Conservation (phyloP, 805 yeast species). For the Teunomyces lycoperdinae region DNA sequence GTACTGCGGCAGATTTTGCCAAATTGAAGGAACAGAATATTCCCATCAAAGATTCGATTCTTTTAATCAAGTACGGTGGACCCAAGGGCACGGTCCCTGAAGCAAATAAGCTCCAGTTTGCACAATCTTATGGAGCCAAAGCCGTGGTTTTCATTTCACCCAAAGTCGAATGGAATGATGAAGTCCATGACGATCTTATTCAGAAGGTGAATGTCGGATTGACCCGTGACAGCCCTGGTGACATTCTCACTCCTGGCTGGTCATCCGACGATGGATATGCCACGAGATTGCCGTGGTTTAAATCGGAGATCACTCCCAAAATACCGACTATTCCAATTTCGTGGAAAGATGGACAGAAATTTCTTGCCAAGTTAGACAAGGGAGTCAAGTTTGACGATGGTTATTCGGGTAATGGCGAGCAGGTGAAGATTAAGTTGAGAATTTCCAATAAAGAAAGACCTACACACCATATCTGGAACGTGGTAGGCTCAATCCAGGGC, state of each 20-base stretch:
- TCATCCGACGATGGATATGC: slow-evolving; percentile 41
- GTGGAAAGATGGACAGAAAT: slow-evolving; percentile 57
- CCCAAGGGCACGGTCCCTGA: slow-evolving; percentile 22
- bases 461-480: slow-evolving; percentile 72
- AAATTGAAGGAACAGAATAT: slow-evolving; percentile 36
- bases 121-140: slow-evolving; percentile 53
- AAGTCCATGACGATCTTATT: slow-evolving; percentile 37
- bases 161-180: slow-evolving; percentile 9
- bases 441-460: slow-evolving; percentile 43
- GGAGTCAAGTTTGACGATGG: slow-evolving; percentile 25
- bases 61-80: slow-evolving; percentile 61
- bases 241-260: slow-evolving; percentile 78
- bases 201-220: slow-evolving; percentile 57
- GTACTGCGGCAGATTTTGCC: slow-evolving; percentile 53
- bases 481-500: slow-evolving; percentile 75
- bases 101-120: slow-evolving; percentile 41
- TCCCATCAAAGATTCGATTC: slow-evolving; percentile 46
- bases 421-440: slow-evolving; percentile 21
- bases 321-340: slow-evolving; percentile 80
- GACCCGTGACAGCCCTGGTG: slow-evolving; percentile 68
- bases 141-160: slow-evolving; percentile 66
- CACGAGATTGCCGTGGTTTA: slow-evolving; percentile 40
- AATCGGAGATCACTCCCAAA: slow-evolving; percentile 56
- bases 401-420: slow-evolving; percentile 24
- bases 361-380: slow-evolving; percentile 29